A percentile compares a stretch with the other conserved stretches of the same genome.
Evolutionary conservation across 768 basidiomycete species (phyloP).

Genomic region (Ramaria sp.): DNA sequence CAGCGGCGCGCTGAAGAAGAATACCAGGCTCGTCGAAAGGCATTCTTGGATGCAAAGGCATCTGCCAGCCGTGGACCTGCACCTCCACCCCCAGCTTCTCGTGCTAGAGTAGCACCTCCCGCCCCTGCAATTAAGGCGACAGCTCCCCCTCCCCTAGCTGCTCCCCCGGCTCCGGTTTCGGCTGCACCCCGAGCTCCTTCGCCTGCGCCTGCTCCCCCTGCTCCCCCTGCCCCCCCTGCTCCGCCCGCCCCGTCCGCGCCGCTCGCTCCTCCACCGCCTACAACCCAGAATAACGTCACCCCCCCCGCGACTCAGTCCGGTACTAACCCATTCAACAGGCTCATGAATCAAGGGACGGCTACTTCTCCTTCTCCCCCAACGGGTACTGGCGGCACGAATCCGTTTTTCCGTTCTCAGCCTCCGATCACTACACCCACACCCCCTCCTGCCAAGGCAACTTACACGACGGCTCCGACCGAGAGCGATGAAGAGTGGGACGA

Average conservation of each 20-base stretch:
- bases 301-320: conserved; percentile 37
- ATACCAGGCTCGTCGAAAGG: conserved; percentile 23
- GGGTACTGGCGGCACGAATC: conserved; percentile 52
- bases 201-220: conserved; percentile 22
- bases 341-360: conserved; percentile 40
- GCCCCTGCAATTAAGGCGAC: conserved; percentile 17
- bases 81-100: conserved; percentile 5
- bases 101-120: conserved; percentile 20
- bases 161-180: conserved; percentile 19
- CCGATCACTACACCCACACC: conserved; percentile 41
- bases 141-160: conserved; percentile 16
- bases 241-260: conserved; percentile 12
- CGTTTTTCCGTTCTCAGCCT: conserved; percentile 52
- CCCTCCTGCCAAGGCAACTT: conserved; percentile 40
- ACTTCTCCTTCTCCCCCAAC: conserved; percentile 24
- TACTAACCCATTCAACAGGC: conserved; percentile 74
- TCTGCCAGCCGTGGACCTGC: conserved; percentile 10
- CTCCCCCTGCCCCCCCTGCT: conserved; percentile 18
- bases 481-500: conserved; percentile 80
- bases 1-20: conserved; percentile 37
- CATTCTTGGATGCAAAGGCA: conserved; percentile 12
- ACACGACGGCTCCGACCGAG: conserved; percentile 49
- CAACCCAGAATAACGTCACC: conserved; percentile 19
- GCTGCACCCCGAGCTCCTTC: conserved; percentile 5
- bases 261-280: conserved; percentile 13